Evolutionary conservation across 306 rosid genomes (phyloP), one percentile per base, ranked within the genome.

Genomic region (Vicia villosa): DNA sequence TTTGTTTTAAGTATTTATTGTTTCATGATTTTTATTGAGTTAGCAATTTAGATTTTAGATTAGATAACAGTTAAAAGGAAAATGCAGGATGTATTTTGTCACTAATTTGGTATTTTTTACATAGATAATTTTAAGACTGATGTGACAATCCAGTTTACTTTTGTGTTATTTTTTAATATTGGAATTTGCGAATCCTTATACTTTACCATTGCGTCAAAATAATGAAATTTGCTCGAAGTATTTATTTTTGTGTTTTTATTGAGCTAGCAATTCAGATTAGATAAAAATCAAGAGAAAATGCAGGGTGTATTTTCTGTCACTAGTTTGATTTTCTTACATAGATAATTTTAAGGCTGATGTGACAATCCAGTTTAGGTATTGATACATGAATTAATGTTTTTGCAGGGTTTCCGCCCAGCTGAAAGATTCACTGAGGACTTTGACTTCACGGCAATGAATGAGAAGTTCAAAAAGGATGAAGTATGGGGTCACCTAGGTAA

Each of bases 381-480:
- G 34, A 55, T 62, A 73, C 10, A 40, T 36, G 43, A 59, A 28
- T 22, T 40, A 3, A 57, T 77, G 51, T 17, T 56, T n/a, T 50
- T 68, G 74, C 80, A 84, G 86, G 76, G 83, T 68, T 32, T 67
- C 12, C 80, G 79, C 28, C 78, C 86, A 26, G 70, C 77, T 30
- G 68, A 73, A 47, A 81, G 45, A 47, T 84, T 84, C 50, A 79
- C 86, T 1, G 84, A 84, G 74, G 88, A 84, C 41, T 84, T 84
- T 78, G 88, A 84, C 72, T 84, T 84, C 78, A 81, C 49, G 51
- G 86, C 88, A 28, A 84, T 84, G 88, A 84, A 84, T 75, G 88
- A 84, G 86, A 81, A 78, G 50, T 84, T 84, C 80, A 84, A 81
- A 42, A 84, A 84, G 70, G 86, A 84, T 69, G 88, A 84, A 81